These are phyloP conservation scores for Puccinia hordei DNA, from an alignment of 1,284 basidiomycete species.

Conservation along the genomic window DNA sequence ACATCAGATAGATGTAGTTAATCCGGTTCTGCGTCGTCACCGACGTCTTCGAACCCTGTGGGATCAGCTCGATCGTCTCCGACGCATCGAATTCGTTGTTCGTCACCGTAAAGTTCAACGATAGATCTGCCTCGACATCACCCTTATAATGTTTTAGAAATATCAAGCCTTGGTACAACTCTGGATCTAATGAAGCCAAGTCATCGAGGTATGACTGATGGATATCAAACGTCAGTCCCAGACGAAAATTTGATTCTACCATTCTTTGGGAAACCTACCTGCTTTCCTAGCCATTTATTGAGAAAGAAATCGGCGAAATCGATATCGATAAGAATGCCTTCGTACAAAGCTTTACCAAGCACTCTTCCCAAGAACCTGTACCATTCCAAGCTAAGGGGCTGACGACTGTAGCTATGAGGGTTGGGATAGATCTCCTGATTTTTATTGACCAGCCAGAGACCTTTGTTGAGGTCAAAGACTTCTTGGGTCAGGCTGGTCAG, in stretches of 20 bases:
- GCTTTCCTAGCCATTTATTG: conserved; percentile 65
- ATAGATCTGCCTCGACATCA: conserved; percentile 79
- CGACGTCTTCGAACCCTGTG: conserved; percentile 77
- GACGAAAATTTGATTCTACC: not conserved
- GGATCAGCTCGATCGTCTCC: conserved; percentile 76
- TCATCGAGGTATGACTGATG: conserved; percentile 69
- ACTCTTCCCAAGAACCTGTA: conserved; percentile 91
- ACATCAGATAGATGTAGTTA: conserved; percentile 82
- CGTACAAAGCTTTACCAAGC: conserved; percentile 92
- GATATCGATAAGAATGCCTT: conserved; percentile 93
- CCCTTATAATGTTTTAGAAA: conserved; percentile 89
- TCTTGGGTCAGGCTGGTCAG: conserved; percentile 87
- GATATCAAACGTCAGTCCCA: conserved; percentile 5
- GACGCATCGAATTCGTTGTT: conserved; percentile 87
- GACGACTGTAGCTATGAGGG: conserved; percentile 82
- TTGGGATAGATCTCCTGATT: conserved; percentile 94
- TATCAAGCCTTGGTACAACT: conserved; percentile 87
- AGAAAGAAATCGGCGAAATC: conserved; percentile 95
- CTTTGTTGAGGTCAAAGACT: conserved; percentile 90
- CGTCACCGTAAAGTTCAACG: conserved; percentile 85
- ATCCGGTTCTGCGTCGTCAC: conserved; percentile 88
- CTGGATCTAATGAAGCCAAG: conserved; percentile 83
- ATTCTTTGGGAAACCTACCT: conserved; percentile 62
- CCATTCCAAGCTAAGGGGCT: conserved; percentile 85
- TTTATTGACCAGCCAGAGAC: conserved; percentile 85